Evolutionary conservation across 2,329 filamentous ascomycete species (phyloP).

Genomic region (Arthrocladium fulminans): DNA sequence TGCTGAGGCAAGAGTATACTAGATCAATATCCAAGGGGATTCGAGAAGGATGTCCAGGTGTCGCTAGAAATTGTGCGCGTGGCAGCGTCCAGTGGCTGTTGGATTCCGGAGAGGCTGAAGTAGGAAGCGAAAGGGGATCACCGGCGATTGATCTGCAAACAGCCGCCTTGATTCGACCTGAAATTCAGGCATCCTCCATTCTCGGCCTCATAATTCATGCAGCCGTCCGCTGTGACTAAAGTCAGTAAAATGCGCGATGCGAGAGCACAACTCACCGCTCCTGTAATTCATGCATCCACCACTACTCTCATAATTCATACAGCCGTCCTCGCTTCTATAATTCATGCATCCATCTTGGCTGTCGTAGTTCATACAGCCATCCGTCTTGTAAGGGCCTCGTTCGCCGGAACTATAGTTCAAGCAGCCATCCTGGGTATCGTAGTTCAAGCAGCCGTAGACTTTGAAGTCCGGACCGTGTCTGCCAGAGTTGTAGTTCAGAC

Average conservation of each 20-base stretch:
- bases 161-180: background rate
- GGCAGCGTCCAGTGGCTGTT: no score
- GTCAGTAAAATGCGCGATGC: background rate
- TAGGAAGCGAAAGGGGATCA: background rate
- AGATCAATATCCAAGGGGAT: no score
- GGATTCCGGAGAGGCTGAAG: background rate
- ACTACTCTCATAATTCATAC: slow-evolving; percentile 6
- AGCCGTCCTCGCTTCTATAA: slow-evolving; percentile 3
- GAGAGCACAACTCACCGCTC: background rate
- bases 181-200: slow-evolving; percentile 5
- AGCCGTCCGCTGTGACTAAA: background rate
- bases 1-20: no score
- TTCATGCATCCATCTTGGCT: slow-evolving; percentile 3
- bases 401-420: slow-evolving; percentile 3
- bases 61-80: no score
- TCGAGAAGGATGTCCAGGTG: no score
- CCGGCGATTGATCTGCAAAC: background rate
- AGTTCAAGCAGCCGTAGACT: slow-evolving; percentile 1
- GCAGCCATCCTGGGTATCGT: slow-evolving; percentile 1
- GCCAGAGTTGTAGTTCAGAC: slow-evolving; percentile 3
- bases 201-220: slow-evolving; percentile 4
- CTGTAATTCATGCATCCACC: no score
- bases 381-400: no score
- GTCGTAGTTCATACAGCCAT: slow-evolving; percentile 6
- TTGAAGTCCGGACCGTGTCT: background rate